A percentile compares a stretch with the other conserved stretches of the same genome.
phyloP scores from a whole-genome alignment of 2,329 filamentous ascomycete species.

The Ophiosphaerella narmari region DNA sequence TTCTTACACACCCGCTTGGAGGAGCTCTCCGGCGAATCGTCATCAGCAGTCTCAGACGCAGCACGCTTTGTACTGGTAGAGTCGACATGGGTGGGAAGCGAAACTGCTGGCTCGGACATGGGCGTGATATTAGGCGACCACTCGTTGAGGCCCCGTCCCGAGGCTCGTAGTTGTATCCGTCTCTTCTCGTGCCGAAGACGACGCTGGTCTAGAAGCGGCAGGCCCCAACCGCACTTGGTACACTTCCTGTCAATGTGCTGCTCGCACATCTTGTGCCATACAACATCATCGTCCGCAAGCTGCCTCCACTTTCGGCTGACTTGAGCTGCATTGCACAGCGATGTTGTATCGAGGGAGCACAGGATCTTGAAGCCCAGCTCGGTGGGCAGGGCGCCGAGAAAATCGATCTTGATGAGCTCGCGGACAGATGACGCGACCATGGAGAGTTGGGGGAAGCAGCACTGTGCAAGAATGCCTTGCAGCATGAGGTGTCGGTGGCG shows the following conservation, averaged over 20 bases:
- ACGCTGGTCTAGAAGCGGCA: constrained; percentile 88
- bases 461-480: constrained; percentile 93
- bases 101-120: constrained; percentile 43
- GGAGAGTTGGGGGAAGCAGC: constrained; percentile 96
- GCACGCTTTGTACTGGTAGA: constrained; percentile 35
- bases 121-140: constrained; percentile 58
- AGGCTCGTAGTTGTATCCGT: constrained; percentile 74
- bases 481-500: constrained; percentile 97
- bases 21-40: constrained; percentile 27
- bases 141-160: constrained; percentile 61
- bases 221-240: constrained; percentile 92
- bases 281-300: constrained; percentile 94
- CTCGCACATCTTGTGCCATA: constrained; percentile 98
- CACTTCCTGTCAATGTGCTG: constrained; percentile 95
- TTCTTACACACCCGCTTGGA: constrained; percentile 44
- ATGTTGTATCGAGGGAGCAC: constrained; percentile 89
- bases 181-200: constrained; percentile 84
- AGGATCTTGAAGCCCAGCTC: constrained; percentile 95
- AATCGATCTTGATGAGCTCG: constrained; percentile 97
- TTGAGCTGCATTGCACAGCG: constrained; percentile 92
- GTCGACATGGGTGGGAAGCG: constrained; percentile 15
- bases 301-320: constrained; percentile 87
- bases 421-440: constrained; percentile 88
- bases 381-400: constrained; percentile 82
- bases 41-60: constrained; percentile 23